Percentiles rank a stretch among this genome's conserved stretches.
phyloP scores from a whole-genome alignment of 192 early-diverging fungal species.

The Mortierella hygrophila region DNA sequence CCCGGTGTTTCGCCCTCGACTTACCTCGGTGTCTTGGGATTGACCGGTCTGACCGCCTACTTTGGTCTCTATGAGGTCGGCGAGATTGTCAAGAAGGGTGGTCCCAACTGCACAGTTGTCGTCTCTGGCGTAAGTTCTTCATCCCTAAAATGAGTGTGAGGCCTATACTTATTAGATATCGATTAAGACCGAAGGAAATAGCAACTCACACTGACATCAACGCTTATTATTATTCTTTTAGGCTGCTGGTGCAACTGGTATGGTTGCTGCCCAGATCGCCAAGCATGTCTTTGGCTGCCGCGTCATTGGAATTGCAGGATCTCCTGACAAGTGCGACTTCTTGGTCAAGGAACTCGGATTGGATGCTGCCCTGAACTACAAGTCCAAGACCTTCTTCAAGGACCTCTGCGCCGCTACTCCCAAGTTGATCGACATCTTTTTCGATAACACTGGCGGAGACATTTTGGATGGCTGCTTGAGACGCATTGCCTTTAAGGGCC shows the following conservation, averaged over 20 bases:
- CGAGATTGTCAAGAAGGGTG: constrained; percentile 33
- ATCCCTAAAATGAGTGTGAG: background rate
- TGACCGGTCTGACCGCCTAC: constrained; percentile 63
- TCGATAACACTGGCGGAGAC: constrained; percentile 69
- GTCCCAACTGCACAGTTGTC: constrained; percentile 57
- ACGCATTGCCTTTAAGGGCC: constrained; percentile 58
- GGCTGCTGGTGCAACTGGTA: constrained; percentile 66
- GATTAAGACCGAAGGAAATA: background rate
- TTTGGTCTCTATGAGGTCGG: constrained; percentile 63
- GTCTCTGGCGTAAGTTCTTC: constrained; percentile 56
- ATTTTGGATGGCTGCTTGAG: constrained; percentile 61
- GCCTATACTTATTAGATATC: background rate
- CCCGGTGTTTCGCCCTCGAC: constrained; percentile 49
- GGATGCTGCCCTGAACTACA: constrained; percentile 68
- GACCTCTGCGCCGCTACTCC: constrained; percentile 56
- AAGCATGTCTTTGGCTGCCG: constrained; percentile 60
- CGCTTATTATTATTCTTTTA: background rate
- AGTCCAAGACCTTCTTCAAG: constrained; percentile 57
- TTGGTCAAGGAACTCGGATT: constrained; percentile 63
- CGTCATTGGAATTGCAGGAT: constrained; percentile 69
- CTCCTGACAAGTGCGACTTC: constrained; percentile 65
- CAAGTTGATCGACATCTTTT: constrained; percentile 64
- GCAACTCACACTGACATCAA: background rate
- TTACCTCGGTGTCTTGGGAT: constrained; percentile 56
- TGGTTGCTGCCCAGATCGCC: constrained; percentile 60